Evolutionary conservation across 805 yeast species (phyloP).

Genomic region (Maudiozyma pseudohumilis): DNA sequence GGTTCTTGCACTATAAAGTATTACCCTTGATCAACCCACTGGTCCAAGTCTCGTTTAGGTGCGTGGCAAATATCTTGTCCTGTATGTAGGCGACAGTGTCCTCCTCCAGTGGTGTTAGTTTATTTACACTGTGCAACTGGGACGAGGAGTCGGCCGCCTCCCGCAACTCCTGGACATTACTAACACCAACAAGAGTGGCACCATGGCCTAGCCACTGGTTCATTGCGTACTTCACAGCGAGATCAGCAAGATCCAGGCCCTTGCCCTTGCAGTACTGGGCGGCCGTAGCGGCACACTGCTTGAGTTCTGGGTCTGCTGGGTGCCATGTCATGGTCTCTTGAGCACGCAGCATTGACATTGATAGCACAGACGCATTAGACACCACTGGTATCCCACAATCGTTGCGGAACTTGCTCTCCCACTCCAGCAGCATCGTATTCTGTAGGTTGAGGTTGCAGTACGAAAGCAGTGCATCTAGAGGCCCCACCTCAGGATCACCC

Average conservation of each 20-base stretch:
- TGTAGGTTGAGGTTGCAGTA: constrained; percentile 80
- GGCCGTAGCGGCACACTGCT: constrained; percentile 34
- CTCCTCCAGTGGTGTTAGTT: constrained; percentile 35
- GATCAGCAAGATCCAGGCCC: constrained; percentile 63
- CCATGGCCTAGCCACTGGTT: constrained; percentile 46
- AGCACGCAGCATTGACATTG: constrained; percentile 76
- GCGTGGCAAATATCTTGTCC: constrained; percentile 37
- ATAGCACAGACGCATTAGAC: constrained; percentile 76
- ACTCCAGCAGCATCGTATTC: constrained; percentile 44
- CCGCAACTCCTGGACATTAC: constrained; percentile 51
- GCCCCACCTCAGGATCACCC: constrained; percentile 38
- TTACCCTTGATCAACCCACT: too few species aligned
- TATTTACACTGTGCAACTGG: constrained; percentile 28
- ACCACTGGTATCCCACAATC: constrained; percentile 49
- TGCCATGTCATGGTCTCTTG: constrained; percentile 65
- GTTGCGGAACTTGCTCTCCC: constrained; percentile 37
- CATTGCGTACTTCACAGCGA: constrained; percentile 71
- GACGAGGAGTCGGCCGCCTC: constrained; percentile 49
- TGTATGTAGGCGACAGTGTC: constrained; percentile 36
- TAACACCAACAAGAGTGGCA: constrained; percentile 70
- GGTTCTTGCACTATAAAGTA: too few species aligned
- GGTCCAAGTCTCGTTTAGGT: constrained; percentile 58
- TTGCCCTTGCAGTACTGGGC: constrained; percentile 37
- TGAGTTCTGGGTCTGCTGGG: constrained; percentile 59
- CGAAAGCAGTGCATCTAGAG: constrained; percentile 65